Conservation (phyloP, 139 green algal genomes). For the Haematococcus sp. region DNA sequence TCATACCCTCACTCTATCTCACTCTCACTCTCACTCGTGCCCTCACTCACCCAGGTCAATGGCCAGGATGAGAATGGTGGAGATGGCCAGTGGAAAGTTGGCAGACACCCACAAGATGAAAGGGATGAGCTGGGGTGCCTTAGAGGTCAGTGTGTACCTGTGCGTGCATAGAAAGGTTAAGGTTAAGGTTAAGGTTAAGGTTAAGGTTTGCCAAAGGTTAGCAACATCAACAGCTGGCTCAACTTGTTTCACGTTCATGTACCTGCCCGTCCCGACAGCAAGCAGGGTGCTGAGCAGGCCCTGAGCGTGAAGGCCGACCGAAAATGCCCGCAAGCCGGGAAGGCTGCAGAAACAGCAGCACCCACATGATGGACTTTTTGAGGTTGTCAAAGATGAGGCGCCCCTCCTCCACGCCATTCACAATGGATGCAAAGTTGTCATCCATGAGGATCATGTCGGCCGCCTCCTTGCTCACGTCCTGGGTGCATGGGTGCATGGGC, state of each 20-base stretch:
- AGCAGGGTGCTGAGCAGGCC: no score
- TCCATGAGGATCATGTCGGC: conserved; percentile 86
- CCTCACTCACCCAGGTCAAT: conserved; percentile 69
- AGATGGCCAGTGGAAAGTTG: conserved; percentile 60
- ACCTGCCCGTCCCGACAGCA: no score
- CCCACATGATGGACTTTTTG: conserved; percentile 73
- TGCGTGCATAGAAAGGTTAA: no score
- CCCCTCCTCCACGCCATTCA: conserved; percentile 77
- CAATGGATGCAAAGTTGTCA: conserved; percentile 88
- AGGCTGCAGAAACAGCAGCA: no score
- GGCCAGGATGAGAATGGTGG: conserved; percentile 76
- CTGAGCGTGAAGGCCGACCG: no score
- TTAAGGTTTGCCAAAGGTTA: no score
- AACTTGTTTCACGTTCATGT: no score
- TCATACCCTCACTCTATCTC: no score
- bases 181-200: no score
- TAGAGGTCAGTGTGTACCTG: conserved; percentile 76
- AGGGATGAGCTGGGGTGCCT: conserved; percentile 70
- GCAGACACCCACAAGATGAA: conserved; percentile 68
- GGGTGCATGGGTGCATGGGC: conserved; percentile 8
- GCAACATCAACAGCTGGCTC: no score
- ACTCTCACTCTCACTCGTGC: no score
- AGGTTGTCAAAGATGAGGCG: conserved; percentile 87
- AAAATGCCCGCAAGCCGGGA: no score
- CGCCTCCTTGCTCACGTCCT: conserved; percentile 70